Evolutionary conservation across 345 rosid species (phyloP), one percentile per base, ranked within the genome.

Genomic region (Dipteronia dyeriana): DNA sequence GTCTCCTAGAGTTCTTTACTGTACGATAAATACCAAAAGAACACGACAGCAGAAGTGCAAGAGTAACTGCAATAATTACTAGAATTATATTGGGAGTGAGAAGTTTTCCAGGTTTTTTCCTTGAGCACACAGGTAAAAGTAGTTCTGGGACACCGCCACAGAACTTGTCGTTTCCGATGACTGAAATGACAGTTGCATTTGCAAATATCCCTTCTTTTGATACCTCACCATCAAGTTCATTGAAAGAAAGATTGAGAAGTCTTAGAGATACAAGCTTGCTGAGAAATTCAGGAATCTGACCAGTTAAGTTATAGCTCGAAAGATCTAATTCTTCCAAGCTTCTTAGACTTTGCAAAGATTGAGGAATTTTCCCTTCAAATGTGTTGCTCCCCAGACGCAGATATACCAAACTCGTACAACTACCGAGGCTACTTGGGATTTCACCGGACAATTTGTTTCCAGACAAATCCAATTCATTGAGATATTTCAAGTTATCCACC

Each of bases 391-490:
- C 59, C 26, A 81, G 54, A 29, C 53, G 54, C 53, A 81, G 67
- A 31, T 5, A 23, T 29, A 13, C 61, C 70, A 74, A 25, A 17
- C 77, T 76, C 0, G 6, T 34, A 70, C 82, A 81, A 7, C 59
- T 79, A 9, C 74, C 84, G 34, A 84, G 51, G 0, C 71, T 73
- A 45, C 60, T 41, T 11, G 82, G 87, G 23, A 84, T 78, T 68
- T 64, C 67, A 69, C 87, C 84, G 0, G 75, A 66, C 13, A 84
- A 34, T 45, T 69, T 60, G 69, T 84, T 84, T 2, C 60, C 60
- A 0, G 84, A 75, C 25, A 82, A 47, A 34, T 80, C 81, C 69
- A 82, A 66, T 67, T 75, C 80, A 4, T 2, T 61, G 14, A 78
- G 78, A 65, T 74, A 76, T 12, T 13, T 19, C 31, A 80, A 29